phyloP scores from a whole-genome alignment of 1,139 yeast genomes.

The Yamadazyma dushanensis region DNA sequence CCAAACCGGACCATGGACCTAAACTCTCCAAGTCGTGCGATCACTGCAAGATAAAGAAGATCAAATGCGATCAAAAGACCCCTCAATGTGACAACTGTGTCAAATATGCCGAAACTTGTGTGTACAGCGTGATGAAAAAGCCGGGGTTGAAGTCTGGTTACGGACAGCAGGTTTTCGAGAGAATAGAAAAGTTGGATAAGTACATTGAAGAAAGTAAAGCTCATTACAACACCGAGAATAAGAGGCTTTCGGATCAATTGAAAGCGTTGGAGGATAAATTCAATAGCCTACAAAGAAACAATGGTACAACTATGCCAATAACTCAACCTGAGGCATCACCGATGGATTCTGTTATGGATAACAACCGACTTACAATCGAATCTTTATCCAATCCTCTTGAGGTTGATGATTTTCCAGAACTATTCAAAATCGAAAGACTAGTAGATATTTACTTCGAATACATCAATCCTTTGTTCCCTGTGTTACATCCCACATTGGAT shows the following conservation, averaged over 20 bases:
- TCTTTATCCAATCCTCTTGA: neutral
- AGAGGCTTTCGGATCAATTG: slow-evolving; percentile 9
- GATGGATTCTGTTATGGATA: neutral
- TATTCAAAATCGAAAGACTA: slow-evolving; percentile 10
- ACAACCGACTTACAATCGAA: neutral
- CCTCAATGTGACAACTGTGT: slow-evolving; percentile 35
- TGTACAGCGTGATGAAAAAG: slow-evolving; percentile 28
- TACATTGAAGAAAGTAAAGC: slow-evolving; percentile 12
- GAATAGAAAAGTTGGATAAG: slow-evolving; percentile 17
- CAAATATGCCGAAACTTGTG: slow-evolving; percentile 25
- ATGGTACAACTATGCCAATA: neutral
- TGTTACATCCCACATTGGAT: slow-evolving; percentile 14
- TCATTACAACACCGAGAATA: slow-evolving; percentile 10
- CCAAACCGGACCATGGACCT: neutral
- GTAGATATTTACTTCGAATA: slow-evolving; percentile 16
- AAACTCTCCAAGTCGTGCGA: slow-evolving; percentile 31
- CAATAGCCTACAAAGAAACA: slow-evolving; percentile 5
- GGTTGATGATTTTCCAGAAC: slow-evolving; percentile 1
- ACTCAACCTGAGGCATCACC: neutral
- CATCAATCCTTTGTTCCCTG: slow-evolving; percentile 18
- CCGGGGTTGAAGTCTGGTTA: slow-evolving; percentile 32
- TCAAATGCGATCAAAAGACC: slow-evolving; percentile 33
- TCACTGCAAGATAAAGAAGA: slow-evolving; percentile 34
- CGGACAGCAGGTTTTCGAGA: slow-evolving; percentile 25
- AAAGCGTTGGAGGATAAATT: slow-evolving; percentile 13